Evolutionary conservation across 108 stramenopile genomes (phyloP).

Genomic region (Pelagomonas calceolata): DNA sequence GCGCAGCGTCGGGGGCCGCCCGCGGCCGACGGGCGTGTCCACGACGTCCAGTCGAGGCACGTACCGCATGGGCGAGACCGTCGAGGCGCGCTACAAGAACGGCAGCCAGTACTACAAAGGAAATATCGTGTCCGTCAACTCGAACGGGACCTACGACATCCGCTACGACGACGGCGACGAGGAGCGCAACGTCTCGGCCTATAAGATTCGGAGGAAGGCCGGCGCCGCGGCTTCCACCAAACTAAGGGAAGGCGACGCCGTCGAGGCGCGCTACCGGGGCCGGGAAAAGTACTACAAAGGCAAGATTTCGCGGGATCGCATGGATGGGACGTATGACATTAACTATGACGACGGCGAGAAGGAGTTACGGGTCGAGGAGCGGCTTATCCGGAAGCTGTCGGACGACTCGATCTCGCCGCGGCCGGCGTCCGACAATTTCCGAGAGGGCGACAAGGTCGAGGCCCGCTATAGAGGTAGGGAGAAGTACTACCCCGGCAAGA

Average conservation of each 20-base stretch:
- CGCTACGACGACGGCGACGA: slow-evolving; percentile 21
- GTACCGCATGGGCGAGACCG: slow-evolving; percentile 16
- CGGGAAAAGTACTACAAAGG: slow-evolving; percentile 18
- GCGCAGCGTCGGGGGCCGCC: neutral
- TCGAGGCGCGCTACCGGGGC: slow-evolving; percentile 8
- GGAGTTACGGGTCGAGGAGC: slow-evolving; percentile 25
- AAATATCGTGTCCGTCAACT: slow-evolving; percentile 7
- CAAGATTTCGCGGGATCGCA: slow-evolving; percentile 20
- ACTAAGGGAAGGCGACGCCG: neutral
- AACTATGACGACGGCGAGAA: slow-evolving; percentile 9
- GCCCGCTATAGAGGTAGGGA: slow-evolving; percentile 28
- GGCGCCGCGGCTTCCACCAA: neutral
- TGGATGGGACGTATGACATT: slow-evolving; percentile 33
- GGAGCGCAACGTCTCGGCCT: neutral
- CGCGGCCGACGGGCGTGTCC: neutral
- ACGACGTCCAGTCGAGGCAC: neutral
- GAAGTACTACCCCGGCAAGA: slow-evolving; percentile 20
- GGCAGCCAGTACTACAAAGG: slow-evolving; percentile 13
- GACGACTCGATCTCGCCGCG: too few species aligned
- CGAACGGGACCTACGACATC: slow-evolving; percentile 22
- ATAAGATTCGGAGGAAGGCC: slow-evolving; percentile 19
- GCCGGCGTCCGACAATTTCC: too few species aligned
- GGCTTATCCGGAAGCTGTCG: neutral
- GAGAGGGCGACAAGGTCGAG: slow-evolving; percentile 29
- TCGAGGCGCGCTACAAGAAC: slow-evolving; percentile 17